phyloP scores from a whole-genome alignment of 2,329 filamentous ascomycete genomes.

The Calonectria pseudoreteaudii region DNA sequence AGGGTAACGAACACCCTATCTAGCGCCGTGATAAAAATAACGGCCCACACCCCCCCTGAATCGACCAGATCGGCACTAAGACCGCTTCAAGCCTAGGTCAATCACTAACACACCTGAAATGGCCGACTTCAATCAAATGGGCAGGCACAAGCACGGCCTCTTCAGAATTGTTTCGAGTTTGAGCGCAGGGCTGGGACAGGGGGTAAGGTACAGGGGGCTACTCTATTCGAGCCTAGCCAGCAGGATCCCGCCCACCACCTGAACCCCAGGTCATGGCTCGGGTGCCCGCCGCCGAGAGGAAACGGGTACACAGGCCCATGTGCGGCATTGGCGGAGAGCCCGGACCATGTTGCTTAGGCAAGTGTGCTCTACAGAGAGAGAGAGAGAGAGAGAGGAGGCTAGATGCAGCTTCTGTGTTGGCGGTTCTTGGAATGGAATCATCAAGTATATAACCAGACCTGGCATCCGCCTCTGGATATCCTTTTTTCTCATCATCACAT shows the following conservation, averaged over 20 bases:
- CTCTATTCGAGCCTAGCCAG: neutral
- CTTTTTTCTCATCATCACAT: conserved; percentile 1
- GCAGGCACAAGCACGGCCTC: neutral
- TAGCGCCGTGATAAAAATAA: neutral
- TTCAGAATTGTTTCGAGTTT: neutral
- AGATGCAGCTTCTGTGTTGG: neutral
- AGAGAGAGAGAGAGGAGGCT: too few species aligned
- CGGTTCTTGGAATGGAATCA: neutral
- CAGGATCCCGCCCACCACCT: neutral
- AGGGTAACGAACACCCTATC: neutral
- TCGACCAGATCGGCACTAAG: neutral
- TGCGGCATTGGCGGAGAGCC: neutral
- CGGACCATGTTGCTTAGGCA: neutral
- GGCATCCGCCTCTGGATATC: neutral
- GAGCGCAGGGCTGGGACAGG: neutral
- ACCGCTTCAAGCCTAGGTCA: neutral
- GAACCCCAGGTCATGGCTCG: neutral
- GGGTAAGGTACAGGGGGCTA: neutral
- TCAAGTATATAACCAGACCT: neutral
- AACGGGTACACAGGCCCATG: neutral
- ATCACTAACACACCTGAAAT: neutral
- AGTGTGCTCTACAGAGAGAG: neutral
- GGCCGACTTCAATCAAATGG: neutral
- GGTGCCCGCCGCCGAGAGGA: neutral
- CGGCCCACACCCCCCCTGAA: neutral